Evolutionary conservation across 2,329 filamentous ascomycete species (phyloP).

Genomic region (Graphium sp.): DNA sequence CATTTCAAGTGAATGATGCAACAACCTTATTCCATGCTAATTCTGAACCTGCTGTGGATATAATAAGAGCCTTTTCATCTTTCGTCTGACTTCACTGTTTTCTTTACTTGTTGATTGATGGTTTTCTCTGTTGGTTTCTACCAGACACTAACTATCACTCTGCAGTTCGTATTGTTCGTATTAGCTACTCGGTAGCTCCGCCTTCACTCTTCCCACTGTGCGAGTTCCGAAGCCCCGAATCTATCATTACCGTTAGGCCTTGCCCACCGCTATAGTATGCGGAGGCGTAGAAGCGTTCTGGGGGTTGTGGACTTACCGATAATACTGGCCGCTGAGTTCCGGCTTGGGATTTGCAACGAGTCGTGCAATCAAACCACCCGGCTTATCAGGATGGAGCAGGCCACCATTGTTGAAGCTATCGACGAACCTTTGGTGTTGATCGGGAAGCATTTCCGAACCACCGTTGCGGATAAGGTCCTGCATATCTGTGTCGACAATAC

Average conservation of each 20-base stretch:
- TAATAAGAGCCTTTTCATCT: conserved; percentile 69
- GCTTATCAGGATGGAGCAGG: conserved; percentile 66
- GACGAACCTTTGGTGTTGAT: conserved; percentile 51
- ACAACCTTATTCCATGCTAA: conserved; percentile 61
- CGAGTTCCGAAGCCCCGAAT: too few relatives aligned
- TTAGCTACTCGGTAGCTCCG: too few relatives aligned
- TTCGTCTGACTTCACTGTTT: conserved; percentile 47
- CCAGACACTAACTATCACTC: too few relatives aligned
- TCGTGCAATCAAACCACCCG: conserved; percentile 72
- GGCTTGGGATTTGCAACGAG: conserved; percentile 48
- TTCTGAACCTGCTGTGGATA: conserved; percentile 53
- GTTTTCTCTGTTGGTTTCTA: not conserved
- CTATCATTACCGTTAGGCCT: not conserved
- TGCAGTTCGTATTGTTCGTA: too few relatives aligned
- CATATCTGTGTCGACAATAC: conserved; percentile 81
- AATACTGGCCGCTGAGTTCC: conserved; percentile 59
- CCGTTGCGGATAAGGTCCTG: conserved; percentile 57
- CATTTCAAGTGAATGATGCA: conserved; percentile 57
- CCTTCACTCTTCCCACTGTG: too few relatives aligned
- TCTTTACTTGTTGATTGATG: conserved; percentile 5
- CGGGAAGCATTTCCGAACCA: conserved; percentile 27
- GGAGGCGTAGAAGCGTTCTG: too few relatives aligned
- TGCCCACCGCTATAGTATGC: not conserved
- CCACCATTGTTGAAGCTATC: conserved; percentile 52
- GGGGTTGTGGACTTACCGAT: conserved; percentile 35